Base-by-base conservation (phyloP, 306 rosid genomes). In the Cyamopsis tetragonoloba region DNA sequence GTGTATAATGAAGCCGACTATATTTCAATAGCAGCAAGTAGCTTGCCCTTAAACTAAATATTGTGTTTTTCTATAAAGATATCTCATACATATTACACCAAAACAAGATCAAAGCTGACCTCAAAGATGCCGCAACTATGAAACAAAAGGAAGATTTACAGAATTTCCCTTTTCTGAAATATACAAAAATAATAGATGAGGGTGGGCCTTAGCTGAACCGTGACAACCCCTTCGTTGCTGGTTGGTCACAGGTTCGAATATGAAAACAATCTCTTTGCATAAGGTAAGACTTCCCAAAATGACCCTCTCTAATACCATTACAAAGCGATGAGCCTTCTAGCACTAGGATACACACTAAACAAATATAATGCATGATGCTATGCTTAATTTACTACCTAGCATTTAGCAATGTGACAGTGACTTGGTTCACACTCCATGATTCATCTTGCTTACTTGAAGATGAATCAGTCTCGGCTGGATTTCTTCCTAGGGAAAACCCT, bases 381-480 rank as follows among this genome's bases (percentile, higher is more conserved):
- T 48, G 56, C 30, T 66, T 59, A 39, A 24, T 62, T 53, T 59
- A 35, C 83, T 85, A 85, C 82, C 97, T 87, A 27, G 86, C 87
- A 68, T 84, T 72, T 49, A 86, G 77, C 64, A 79, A 63, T 73
- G 95, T 88, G 76, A 88, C 72, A 3, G 97, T 88, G 19, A 88
- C 90, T 54, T 83, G 92, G 82, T 91, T 88, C 72, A 84, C 86
- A 28, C 87, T 84, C 81, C 48, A 79, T 17, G 88, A 51, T 65
- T 84, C 85, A 13, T 86, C 92, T 46, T 75, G 76, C 59, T 81
- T 82, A 55, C 97, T 86, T 30, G 92, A 80, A 12, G 83, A 84
- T 22, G 91, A 84, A 68, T 81, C 82, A 0, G 81, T 82, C 75
- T 89, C 91, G 0, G 1, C 14, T 4, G 83, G 84, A 8, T 55